Conservation (phyloP, 345 rosid species). For the Syzygium grande region DNA sequence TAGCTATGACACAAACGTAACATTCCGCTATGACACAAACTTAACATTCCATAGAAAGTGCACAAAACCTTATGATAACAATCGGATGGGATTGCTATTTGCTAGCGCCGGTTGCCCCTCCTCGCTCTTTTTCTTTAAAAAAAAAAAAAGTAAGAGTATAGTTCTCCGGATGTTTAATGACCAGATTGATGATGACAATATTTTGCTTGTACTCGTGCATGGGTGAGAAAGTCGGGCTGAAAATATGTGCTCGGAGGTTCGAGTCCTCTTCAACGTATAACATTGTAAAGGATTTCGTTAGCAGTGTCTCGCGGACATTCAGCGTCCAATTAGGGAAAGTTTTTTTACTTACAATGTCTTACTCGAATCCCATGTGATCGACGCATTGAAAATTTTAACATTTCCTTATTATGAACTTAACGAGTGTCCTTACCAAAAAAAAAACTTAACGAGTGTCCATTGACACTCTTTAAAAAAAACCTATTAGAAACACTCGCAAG, state of each 20-base stretch:
- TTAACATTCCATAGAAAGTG: not conserved
- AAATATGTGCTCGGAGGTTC: not conserved
- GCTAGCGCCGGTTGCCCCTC: not conserved
- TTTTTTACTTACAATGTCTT: too few species aligned
- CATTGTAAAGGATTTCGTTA: not conserved
- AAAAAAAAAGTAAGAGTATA: too few species aligned
- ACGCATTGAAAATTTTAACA: not conserved
- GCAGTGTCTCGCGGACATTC: not conserved
- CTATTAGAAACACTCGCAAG: not conserved
- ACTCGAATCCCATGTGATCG: not conserved
- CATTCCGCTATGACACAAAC: not conserved
- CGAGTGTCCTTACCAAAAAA: too few species aligned
- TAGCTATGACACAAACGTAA: not conserved
- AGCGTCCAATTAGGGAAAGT: not conserved
- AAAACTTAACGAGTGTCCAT: not conserved
- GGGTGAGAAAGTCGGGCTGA: not conserved
- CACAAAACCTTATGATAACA: not conserved
- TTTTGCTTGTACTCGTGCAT: too few species aligned
- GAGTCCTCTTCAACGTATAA: not conserved
- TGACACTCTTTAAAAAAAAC: not conserved
- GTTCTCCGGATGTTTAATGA: not conserved
- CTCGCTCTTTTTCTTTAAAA: not conserved
- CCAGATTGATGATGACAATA: not conserved
- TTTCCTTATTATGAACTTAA: not conserved
- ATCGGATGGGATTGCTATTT: not conserved